Conservation (phyloP, 768 basidiomycete genomes). For the Omphalotus guepiniiformis region DNA sequence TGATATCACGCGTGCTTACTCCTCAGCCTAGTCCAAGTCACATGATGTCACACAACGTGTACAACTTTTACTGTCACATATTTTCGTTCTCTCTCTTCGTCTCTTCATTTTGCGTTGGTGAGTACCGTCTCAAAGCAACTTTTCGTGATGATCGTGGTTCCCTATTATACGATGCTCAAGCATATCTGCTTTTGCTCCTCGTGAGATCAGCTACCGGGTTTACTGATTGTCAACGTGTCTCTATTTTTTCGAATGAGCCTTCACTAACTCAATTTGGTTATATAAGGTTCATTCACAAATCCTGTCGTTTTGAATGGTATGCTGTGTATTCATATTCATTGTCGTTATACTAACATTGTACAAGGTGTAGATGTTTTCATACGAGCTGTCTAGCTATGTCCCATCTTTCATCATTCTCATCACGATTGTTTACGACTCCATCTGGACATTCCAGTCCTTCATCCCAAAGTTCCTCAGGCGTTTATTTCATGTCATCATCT, state of each 20-base stretch:
- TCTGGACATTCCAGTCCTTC: constrained; percentile 14
- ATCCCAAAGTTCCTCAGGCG: constrained; percentile 23
- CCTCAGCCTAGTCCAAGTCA: too few species aligned
- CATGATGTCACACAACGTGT: not conserved
- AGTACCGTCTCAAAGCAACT: constrained; percentile 1
- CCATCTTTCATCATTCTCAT: constrained; percentile 21
- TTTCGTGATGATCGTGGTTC: constrained; percentile 50
- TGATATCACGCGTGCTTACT: constrained; percentile 15
- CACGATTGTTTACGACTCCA: constrained; percentile 27
- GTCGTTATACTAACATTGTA: too few species aligned
- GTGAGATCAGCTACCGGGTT: constrained; percentile 44
- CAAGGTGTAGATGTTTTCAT: too few species aligned
- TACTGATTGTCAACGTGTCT: constrained; percentile 28
- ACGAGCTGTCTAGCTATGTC: constrained; percentile 2
- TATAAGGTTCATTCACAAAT: not conserved
- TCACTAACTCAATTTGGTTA: not conserved
- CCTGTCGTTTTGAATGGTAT: not conserved
- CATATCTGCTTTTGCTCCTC: constrained; percentile 13
- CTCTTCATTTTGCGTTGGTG: constrained; percentile 2
- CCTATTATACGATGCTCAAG: constrained; percentile 53
- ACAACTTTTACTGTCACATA: not conserved
- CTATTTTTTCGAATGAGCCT: not conserved
- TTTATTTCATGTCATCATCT: constrained; percentile 19
- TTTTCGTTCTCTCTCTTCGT: constrained; percentile 9
- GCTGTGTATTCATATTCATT: too few species aligned